A percentile compares a stretch with the other conserved stretches of the same genome.
These are phyloP conservation scores for Cytospora schulzeri DNA, from an alignment of 2,329 filamentous ascomycete species.

Conservation along the genomic window DNA sequence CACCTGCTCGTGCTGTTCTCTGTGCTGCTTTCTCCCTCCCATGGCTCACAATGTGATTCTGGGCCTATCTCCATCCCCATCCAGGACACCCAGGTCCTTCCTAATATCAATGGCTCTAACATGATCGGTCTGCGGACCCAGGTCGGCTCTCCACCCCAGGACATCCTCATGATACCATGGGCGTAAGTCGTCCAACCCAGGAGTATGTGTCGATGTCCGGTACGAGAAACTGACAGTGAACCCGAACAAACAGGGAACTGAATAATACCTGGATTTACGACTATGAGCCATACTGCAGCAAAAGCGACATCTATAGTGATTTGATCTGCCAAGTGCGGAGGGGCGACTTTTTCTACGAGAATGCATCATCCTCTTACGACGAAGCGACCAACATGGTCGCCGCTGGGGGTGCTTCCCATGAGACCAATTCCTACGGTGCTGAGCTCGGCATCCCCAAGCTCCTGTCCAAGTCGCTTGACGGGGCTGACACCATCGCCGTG, in stretches of 20 bases:
- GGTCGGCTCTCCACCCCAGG: conserved; percentile 35
- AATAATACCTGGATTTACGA: conserved; percentile 42
- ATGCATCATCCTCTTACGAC: conserved; percentile 26
- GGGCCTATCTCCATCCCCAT: not conserved
- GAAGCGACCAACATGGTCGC: conserved; percentile 22
- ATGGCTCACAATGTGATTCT: not conserved
- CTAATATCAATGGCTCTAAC: conserved; percentile 32
- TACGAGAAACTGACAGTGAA: not conserved
- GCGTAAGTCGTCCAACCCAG: conserved; percentile 31
- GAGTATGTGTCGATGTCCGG: not conserved
- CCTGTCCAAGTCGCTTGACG: conserved; percentile 30
- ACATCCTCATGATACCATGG: conserved; percentile 38
- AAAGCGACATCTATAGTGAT: conserved; percentile 35
- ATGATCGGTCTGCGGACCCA: conserved; percentile 35
- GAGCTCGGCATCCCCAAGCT: not conserved
- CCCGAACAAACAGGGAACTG: conserved; percentile 34
- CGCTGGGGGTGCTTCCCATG: conserved; percentile 29
- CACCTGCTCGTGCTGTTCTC: not conserved
- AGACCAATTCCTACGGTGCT: conserved; percentile 9
- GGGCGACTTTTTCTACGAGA: conserved; percentile 30
- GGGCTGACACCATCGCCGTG: conserved; percentile 29
- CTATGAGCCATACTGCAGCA: conserved; percentile 34
- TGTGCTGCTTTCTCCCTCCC: not conserved
- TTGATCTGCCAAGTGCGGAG: conserved; percentile 34
- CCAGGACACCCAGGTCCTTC: conserved; percentile 32